Percentiles rank a stretch among this genome's conserved stretches.
Conservation (phyloP, 495 filamentous ascomycete species). For the Pseudoneurospora amorphoporcata region DNA sequence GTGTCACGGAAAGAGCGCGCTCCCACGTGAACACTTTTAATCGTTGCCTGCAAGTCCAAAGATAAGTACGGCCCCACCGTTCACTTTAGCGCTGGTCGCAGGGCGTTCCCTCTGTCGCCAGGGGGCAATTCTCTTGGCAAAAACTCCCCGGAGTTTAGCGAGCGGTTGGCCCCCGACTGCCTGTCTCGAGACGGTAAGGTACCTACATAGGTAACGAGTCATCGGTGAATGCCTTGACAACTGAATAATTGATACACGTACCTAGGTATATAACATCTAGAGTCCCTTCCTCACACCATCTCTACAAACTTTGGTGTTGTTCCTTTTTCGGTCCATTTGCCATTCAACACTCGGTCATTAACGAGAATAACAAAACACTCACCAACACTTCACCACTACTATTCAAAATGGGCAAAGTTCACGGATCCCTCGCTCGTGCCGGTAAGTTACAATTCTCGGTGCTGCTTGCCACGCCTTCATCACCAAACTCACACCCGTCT, state of each 20-base stretch:
- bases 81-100: not conserved
- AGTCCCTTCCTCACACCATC: not conserved
- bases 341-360: not conserved
- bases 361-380: not conserved
- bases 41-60: not conserved
- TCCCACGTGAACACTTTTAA: constrained; percentile 8
- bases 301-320: not conserved
- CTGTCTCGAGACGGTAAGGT: not conserved
- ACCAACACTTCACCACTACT: constrained; percentile 11
- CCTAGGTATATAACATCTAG: not conserved
- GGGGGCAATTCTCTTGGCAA: not conserved
- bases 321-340: not conserved
- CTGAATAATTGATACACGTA: not conserved
- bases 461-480: not conserved
- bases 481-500: not conserved
- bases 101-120: not conserved
- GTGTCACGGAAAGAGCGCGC: constrained; percentile 11
- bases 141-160: not conserved
- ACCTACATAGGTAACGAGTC: not conserved
- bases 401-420: constrained; percentile 79
- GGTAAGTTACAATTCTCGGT: constrained; percentile 35
- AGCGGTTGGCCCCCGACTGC: not conserved
- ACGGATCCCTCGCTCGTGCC: constrained; percentile 90
- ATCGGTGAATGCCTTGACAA: not conserved
- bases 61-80: not conserved